A percentile compares a stretch with the other conserved stretches of the same genome.
Evolutionary conservation across 352 stramenopile species (phyloP).

Genomic region (Phytophthora litchii): DNA sequence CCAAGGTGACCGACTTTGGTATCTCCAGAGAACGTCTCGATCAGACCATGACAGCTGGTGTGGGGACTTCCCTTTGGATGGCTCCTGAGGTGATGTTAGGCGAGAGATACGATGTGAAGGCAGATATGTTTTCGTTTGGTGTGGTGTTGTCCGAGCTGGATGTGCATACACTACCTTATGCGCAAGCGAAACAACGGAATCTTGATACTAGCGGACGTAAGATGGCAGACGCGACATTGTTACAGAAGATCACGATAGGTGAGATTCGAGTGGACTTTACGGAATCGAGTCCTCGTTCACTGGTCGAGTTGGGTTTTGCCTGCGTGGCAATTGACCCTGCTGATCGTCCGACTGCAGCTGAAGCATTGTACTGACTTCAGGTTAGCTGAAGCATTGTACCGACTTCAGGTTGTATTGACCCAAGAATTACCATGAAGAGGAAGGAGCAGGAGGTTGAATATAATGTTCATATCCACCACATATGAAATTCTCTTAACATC

Average conservation of each 20-base stretch:
- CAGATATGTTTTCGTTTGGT: constrained; percentile 27
- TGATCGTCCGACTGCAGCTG: constrained; percentile 20
- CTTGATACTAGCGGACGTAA: constrained; percentile 4
- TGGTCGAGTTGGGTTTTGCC: neutral
- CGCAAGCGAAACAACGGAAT: constrained; percentile 37
- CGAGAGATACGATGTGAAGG: constrained; percentile 20
- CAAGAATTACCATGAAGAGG: neutral
- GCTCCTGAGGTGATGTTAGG: constrained; percentile 26
- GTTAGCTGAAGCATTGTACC: constrained; percentile 24
- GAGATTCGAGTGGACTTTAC: constrained; percentile 23
- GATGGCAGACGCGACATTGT: constrained; percentile 13
- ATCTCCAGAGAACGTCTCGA: constrained; percentile 50
- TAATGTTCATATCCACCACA: no score
- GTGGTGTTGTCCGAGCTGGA: constrained; percentile 53
- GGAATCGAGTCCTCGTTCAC: constrained; percentile 6
- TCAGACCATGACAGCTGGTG: constrained; percentile 34
- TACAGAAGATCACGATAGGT: constrained; percentile 25
- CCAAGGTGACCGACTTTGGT: constrained; percentile 72
- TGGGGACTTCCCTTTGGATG: constrained; percentile 25
- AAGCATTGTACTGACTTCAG: constrained; percentile 28
- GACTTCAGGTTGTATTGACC: constrained; percentile 13
- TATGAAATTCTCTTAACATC: no score
- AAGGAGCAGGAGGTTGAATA: neutral
- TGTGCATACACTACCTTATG: constrained; percentile 49
- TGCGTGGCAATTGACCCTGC: constrained; percentile 1